Conservation (phyloP, 257 asterid species). For the Perilla frutescens region DNA sequence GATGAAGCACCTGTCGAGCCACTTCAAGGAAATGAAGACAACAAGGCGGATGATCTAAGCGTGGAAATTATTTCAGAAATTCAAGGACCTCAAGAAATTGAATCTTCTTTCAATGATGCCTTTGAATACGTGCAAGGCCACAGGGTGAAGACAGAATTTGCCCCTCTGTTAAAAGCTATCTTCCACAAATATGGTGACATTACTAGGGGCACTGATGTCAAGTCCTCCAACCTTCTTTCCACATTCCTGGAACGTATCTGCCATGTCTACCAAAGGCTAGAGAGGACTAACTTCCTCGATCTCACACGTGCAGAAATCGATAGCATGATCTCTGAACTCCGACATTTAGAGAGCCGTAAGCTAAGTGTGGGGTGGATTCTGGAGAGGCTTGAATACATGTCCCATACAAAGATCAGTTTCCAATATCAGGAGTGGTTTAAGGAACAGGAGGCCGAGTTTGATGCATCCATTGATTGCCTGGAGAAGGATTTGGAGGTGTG, state of each 20-base stretch:
- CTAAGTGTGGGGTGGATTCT: conserved; percentile 30
- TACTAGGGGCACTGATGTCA: not conserved
- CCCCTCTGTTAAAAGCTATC: conserved; percentile 19
- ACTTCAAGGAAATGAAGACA: too few relatives aligned
- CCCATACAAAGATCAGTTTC: not conserved
- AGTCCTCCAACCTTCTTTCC: not conserved
- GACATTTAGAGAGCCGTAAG: conserved; percentile 4
- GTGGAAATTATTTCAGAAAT: not conserved
- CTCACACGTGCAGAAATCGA: conserved; percentile 6
- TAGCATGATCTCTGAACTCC: conserved; percentile 12
- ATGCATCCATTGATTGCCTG: not conserved
- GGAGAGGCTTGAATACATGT: conserved; percentile 14
- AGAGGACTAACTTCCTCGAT: not conserved
- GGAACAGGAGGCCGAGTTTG: not conserved
- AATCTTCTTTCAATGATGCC: conserved; percentile 12
- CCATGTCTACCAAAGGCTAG: conserved; percentile 8
- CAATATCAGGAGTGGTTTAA: not conserved
- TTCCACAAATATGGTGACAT: conserved; percentile 28
- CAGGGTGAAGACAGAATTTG: conserved; percentile 19
- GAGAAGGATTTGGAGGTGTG: not conserved
- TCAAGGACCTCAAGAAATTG: conserved; percentile 3
- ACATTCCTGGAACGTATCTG: conserved; percentile 9
- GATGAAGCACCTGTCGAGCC: not conserved
- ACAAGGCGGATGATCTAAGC: too few relatives aligned
- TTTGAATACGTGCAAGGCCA: not conserved